These are phyloP conservation scores for Triadica sebifera DNA, from an alignment of 345 rosid species.

Conservation along the genomic window DNA sequence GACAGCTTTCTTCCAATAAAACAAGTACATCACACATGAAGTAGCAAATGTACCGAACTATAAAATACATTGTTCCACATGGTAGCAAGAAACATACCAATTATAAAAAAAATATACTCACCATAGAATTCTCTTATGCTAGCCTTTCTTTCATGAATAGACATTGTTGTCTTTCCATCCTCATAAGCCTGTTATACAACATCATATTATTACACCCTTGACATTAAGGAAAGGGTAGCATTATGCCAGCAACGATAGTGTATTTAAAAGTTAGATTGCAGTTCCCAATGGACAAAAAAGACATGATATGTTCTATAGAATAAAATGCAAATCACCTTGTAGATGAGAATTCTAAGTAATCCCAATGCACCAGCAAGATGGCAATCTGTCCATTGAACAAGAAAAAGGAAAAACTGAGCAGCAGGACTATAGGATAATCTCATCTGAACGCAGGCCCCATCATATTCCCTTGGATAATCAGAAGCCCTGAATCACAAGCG, in stretches of 20 bases:
- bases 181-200: conserved; percentile 57
- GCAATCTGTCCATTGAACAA: conserved; percentile 94
- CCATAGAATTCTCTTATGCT: conserved; percentile 88
- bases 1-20: background rate
- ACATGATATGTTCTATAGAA: background rate
- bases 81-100: background rate
- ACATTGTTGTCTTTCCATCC: conserved; percentile 92
- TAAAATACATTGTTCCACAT: background rate
- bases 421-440: conserved; percentile 90
- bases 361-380: conserved; percentile 88
- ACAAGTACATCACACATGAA: background rate
- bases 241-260: background rate
- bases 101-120: conserved; percentile 24
- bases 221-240: background rate
- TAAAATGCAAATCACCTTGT: conserved; percentile 49
- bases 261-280: background rate
- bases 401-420: conserved; percentile 82
- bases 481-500: conserved; percentile 63
- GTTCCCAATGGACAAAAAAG: background rate
- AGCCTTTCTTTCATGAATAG: conserved; percentile 79
- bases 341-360: conserved; percentile 80
- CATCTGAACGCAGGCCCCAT: conserved; percentile 93
- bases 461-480: conserved; percentile 74
- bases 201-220: conserved; percentile 14
- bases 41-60: background rate